A percentile compares a stretch with the other conserved stretches of the same genome.
Evolutionary conservation across 106 monocot genomes (phyloP).

Genomic region (Acorus gramineus): DNA sequence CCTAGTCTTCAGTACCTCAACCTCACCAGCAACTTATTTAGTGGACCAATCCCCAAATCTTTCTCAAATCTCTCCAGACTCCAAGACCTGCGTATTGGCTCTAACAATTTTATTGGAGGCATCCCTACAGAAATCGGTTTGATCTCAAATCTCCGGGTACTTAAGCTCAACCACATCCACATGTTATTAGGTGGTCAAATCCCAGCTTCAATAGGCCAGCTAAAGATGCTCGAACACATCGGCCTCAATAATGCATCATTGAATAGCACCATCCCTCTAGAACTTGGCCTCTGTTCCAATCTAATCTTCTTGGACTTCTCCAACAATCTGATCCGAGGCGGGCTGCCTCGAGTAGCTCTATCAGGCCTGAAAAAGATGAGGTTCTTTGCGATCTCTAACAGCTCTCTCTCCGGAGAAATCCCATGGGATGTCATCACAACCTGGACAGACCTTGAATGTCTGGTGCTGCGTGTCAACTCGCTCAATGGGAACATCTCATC

Average conservation of each 20-base stretch:
- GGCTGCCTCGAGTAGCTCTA: slow-evolving; percentile 26
- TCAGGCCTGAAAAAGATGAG: slow-evolving; percentile 28
- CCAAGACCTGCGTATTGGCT: no score
- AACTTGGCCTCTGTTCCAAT: slow-evolving; percentile 38
- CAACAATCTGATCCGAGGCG: slow-evolving; percentile 24
- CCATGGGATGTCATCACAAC: slow-evolving; percentile 17
- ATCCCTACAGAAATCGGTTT: slow-evolving; percentile 20
- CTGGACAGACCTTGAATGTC: slow-evolving; percentile 37
- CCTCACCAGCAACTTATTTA: slow-evolving; percentile 40
- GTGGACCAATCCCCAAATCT: slow-evolving; percentile 19
- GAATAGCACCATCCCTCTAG: slow-evolving; percentile 37
- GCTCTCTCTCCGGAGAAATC: slow-evolving; percentile 37
- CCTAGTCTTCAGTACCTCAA: slow-evolving; percentile 39
- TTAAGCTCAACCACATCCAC: slow-evolving; percentile 22
- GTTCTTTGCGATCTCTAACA: slow-evolving; percentile 30
- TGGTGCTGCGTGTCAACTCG: slow-evolving; percentile 35
- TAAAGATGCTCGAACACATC: slow-evolving; percentile 26
- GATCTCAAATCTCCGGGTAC: slow-evolving; percentile 19
- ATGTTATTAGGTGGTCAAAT: slow-evolving; percentile 34
- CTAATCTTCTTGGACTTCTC: slow-evolving; percentile 40
- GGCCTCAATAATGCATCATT: slow-evolving; percentile 10
- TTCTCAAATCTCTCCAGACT: no score
- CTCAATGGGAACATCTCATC: slow-evolving; percentile 34
- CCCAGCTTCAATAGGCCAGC: slow-evolving; percentile 39
- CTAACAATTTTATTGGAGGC: no score